Evolutionary conservation across 768 basidiomycete species (phyloP).

Genomic region (Rhodotorula taiwanensis): DNA sequence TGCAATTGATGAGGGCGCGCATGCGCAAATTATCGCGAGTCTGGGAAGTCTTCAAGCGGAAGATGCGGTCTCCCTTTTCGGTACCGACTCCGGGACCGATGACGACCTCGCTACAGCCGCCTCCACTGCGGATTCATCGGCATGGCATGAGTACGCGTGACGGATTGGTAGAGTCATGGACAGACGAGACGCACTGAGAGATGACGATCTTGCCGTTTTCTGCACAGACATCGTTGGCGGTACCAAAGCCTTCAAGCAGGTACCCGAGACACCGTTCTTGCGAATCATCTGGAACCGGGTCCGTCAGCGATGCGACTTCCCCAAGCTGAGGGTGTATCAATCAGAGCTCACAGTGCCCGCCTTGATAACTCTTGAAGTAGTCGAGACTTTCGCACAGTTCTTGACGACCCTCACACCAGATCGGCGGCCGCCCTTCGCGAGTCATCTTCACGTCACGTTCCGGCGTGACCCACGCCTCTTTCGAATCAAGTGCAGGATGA

Average conservation of each 20-base stretch:
- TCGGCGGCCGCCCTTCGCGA: conserved; percentile 6
- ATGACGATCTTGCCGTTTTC: conserved; percentile 27
- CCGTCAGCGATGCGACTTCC: neutral
- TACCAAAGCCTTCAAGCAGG: conserved; percentile 28
- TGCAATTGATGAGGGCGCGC: conserved; percentile 30
- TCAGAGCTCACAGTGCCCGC: conserved; percentile 26
- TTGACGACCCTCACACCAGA: conserved; percentile 25
- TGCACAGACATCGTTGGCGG: conserved; percentile 9
- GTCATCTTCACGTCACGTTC: conserved; percentile 6
- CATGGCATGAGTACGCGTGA: neutral
- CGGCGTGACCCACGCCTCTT: conserved; percentile 5
- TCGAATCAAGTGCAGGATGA: conserved; percentile 9
- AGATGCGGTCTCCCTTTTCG: neutral
- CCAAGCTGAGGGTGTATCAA: too few relatives aligned
- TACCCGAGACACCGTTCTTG: conserved; percentile 28
- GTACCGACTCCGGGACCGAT: neutral
- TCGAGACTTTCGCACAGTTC: conserved; percentile 31
- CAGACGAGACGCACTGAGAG: conserved; percentile 24
- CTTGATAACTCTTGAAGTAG: conserved; percentile 31
- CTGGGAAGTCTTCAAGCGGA: conserved; percentile 14
- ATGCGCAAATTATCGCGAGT: conserved; percentile 9
- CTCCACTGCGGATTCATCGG: conserved; percentile 14
- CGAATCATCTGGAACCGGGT: neutral
- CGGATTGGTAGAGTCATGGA: too few relatives aligned
- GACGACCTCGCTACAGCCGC: conserved; percentile 16